Conservation (phyloP, 2,329 filamentous ascomycete species). For the Neofusicoccum umdonicola region DNA sequence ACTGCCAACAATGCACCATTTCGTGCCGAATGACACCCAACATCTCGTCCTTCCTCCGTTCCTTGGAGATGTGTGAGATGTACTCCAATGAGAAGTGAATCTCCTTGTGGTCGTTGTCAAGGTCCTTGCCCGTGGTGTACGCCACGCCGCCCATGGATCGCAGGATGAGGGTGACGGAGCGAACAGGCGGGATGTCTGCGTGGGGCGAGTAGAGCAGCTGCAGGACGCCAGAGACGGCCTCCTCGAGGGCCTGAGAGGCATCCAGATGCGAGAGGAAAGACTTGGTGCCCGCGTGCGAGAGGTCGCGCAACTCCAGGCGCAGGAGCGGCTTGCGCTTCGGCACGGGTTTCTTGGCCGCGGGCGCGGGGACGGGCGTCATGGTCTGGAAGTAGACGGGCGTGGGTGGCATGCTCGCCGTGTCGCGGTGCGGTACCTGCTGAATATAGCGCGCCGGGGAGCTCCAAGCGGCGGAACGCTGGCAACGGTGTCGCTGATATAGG, state of each 20-base stretch:
- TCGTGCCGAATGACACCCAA: constrained; percentile 85
- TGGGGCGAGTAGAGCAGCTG: constrained; percentile 63
- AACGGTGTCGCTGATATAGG: background rate
- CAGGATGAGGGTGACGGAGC: constrained; percentile 81
- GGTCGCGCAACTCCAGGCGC: constrained; percentile 49
- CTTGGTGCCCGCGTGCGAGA: constrained; percentile 56
- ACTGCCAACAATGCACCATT: constrained; percentile 92
- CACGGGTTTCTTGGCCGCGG: constrained; percentile 20
- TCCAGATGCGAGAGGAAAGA: constrained; percentile 68
- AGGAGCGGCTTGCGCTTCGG: constrained; percentile 43
- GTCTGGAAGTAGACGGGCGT: constrained; percentile 26
- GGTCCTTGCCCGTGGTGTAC: constrained; percentile 77
- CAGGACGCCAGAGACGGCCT: constrained; percentile 67
- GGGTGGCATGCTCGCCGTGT: constrained; percentile 4
- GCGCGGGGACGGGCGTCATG: constrained; percentile 21
- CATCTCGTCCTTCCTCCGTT: constrained; percentile 59
- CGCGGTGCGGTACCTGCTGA: constrained; percentile 3
- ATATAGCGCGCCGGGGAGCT: constrained; percentile 2
- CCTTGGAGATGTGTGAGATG: constrained; percentile 49
- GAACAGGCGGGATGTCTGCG: constrained; percentile 59
- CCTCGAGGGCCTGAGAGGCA: constrained; percentile 59
- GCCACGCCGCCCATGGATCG: constrained; percentile 80
- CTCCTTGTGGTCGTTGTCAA: constrained; percentile 86
- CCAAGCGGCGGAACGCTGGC: background rate
- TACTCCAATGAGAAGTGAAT: constrained; percentile 84